Evolutionary conservation across 371 early-diverging fungal genomes (phyloP).

Genomic region (Lichtheimia corymbifera): DNA sequence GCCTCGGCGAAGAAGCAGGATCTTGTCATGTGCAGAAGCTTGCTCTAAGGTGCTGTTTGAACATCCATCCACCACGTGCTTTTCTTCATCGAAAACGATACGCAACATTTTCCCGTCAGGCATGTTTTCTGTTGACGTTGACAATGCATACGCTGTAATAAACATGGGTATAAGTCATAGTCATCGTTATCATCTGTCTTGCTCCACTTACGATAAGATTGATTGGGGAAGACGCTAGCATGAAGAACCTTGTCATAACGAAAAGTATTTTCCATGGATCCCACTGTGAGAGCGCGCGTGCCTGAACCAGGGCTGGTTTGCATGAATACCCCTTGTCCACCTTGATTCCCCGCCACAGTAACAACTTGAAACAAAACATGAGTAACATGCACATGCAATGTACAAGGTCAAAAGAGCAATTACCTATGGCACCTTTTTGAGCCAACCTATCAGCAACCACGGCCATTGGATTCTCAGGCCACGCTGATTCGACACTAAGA

Average conservation of each 20-base stretch:
- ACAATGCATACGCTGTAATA: conserved; percentile 26
- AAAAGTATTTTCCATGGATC: conserved; percentile 57
- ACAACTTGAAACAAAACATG: conserved; percentile 33
- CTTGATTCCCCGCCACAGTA: conserved; percentile 62
- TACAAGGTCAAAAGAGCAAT: not conserved
- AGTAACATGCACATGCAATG: not conserved
- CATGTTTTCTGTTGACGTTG: conserved; percentile 23
- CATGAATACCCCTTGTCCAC: conserved; percentile 47
- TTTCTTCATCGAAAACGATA: conserved; percentile 9
- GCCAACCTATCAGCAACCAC: conserved; percentile 34
- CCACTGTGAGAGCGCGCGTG: conserved; percentile 54
- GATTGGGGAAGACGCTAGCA: conserved; percentile 14
- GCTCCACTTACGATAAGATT: conserved; percentile 25
- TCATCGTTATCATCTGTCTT: not conserved
- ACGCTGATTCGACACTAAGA: conserved; percentile 26
- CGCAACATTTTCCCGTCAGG: conserved; percentile 26
- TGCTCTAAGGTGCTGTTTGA: not conserved
- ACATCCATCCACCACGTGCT: conserved; percentile 8
- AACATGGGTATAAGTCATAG: not conserved
- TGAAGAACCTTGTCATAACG: conserved; percentile 17
- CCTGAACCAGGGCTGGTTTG: conserved; percentile 51
- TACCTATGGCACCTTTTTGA: conserved; percentile 26
- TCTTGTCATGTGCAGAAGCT: conserved; percentile 25
- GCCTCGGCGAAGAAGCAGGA: conserved; percentile 55
- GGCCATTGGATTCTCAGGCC: conserved; percentile 41